Evolutionary conservation across 768 basidiomycete genomes (phyloP).

Genomic region (Xanthoconium stramineum): DNA sequence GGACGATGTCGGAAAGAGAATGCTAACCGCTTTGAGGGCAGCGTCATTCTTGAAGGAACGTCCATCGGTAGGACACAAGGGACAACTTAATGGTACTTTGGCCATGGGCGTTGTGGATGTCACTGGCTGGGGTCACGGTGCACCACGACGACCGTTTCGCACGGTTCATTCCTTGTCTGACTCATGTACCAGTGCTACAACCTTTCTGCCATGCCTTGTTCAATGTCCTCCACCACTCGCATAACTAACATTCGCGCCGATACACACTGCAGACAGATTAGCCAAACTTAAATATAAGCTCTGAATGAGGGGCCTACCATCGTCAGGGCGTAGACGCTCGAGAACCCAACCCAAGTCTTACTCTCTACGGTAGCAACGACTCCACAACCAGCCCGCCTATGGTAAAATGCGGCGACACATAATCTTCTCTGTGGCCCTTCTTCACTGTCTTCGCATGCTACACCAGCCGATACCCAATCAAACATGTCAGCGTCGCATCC

Average conservation of each 20-base stretch:
- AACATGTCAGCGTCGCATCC: conserved; percentile 3
- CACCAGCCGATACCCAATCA: conserved; percentile 10
- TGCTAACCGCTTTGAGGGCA: conserved; percentile 16
- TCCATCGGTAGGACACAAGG: conserved; percentile 15
- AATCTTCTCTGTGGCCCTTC: not conserved
- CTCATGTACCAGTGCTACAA: no score
- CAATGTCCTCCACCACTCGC: conserved; percentile 10
- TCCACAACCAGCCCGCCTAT: conserved; percentile 8
- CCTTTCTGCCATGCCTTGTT: conserved; percentile 6
- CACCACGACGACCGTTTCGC: no score
- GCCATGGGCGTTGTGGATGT: no score
- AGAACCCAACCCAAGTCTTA: not conserved
- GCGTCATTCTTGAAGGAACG: conserved; percentile 14
- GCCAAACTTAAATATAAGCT: not conserved
- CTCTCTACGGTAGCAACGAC: conserved; percentile 8
- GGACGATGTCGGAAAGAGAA: not conserved
- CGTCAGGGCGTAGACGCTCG: conserved; percentile 4
- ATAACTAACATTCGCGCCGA: conserved; percentile 17
- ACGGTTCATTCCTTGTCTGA: not conserved
- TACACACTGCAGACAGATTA: conserved; percentile 5
- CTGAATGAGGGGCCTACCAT: conserved; percentile 1
- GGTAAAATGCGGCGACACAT: not conserved
- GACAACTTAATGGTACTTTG: conserved; percentile 5
- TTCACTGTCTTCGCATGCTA: not conserved
- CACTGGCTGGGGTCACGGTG: no score